A percentile compares a stretch with the other conserved stretches of the same genome.
phyloP scores from a whole-genome alignment of 2,329 filamentous ascomycete genomes.

The Nemania sp. region DNA sequence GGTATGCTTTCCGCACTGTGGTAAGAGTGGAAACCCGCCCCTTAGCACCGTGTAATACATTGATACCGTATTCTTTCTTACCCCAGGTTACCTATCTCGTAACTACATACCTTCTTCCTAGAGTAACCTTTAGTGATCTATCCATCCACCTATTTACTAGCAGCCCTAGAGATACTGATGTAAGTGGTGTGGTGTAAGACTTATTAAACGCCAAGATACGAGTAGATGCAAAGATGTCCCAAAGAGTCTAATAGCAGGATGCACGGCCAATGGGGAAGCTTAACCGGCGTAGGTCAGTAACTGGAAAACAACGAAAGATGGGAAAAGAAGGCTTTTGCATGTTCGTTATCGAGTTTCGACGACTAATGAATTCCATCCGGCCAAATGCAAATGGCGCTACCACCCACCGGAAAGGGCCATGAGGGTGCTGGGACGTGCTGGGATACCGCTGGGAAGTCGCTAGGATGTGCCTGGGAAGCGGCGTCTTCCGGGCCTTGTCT shows the following conservation, averaged over 20 bases:
- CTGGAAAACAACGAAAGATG: not conserved
- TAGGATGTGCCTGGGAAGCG: slow-evolving; percentile 37
- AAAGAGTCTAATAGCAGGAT: slow-evolving; percentile 15
- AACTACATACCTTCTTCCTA: too few species aligned
- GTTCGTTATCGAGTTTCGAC: slow-evolving; percentile 23
- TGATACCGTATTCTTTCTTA: too few species aligned
- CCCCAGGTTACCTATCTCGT: too few species aligned
- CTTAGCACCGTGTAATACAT: slow-evolving; percentile 1
- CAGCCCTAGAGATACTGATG: not conserved
- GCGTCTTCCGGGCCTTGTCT: slow-evolving; percentile 39
- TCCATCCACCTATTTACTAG: not conserved
- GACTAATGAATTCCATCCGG: slow-evolving; percentile 27
- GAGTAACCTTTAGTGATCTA: too few species aligned
- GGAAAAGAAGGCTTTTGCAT: slow-evolving; percentile 30
- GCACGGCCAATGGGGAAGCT: slow-evolving; percentile 22
- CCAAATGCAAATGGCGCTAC: slow-evolving; percentile 29
- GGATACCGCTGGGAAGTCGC: slow-evolving; percentile 2
- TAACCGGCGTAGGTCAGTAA: not conserved
- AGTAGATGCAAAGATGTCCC: not conserved
- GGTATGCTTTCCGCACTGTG: slow-evolving; percentile 19
- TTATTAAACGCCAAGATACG: not conserved
- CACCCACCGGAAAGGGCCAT: slow-evolving; percentile 26
- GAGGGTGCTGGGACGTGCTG: slow-evolving; percentile 12
- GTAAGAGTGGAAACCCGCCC: slow-evolving; percentile 12
- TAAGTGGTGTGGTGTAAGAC: slow-evolving; percentile 3